phyloP scores from a whole-genome alignment of 1,284 basidiomycete species.

The Blastosporella zonata region DNA sequence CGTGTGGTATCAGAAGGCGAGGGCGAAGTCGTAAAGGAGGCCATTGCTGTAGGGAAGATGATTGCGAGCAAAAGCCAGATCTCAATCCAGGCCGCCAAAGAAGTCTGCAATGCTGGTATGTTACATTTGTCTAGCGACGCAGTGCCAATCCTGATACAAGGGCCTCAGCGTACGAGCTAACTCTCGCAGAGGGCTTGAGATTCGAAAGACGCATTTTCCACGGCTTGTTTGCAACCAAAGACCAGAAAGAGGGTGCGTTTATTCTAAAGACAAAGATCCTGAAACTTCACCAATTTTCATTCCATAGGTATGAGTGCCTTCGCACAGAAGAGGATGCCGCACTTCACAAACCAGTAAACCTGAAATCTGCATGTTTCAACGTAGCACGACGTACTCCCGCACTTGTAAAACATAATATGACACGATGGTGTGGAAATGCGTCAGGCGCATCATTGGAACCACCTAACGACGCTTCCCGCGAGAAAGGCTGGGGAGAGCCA shows the following conservation, averaged over 20 bases:
- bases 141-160: neutral
- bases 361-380: neutral
- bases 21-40: slow-evolving; percentile 84
- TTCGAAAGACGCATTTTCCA: slow-evolving; percentile 94
- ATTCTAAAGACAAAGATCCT: neutral
- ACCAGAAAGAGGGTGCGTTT: slow-evolving; percentile 91
- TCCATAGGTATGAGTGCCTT: slow-evolving; percentile 89
- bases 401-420: slow-evolving; percentile 4
- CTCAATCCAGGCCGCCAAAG: slow-evolving; percentile 90
- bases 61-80: slow-evolving; percentile 87
- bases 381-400: neutral
- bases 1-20: slow-evolving; percentile 78
- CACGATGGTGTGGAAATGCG: neutral
- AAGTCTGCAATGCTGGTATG: slow-evolving; percentile 89
- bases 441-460: slow-evolving; percentile 28
- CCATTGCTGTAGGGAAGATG: slow-evolving; percentile 75
- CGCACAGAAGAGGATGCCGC: slow-evolving; percentile 93
- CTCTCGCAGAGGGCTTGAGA: slow-evolving; percentile 79
- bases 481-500: slow-evolving; percentile 30
- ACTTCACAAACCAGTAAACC: slow-evolving; percentile 62
- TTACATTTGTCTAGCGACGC: slow-evolving; percentile 12
- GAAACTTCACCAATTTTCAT: slow-evolving; percentile 11
- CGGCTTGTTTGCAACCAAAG: slow-evolving; percentile 88
- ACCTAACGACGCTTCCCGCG: slow-evolving; percentile 37
- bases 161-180: slow-evolving; percentile 73